Percentiles rank a stretch among this genome's conserved stretches.
Evolutionary conservation across 768 basidiomycete genomes (phyloP).

Genomic region (Psilocybe tampanensis): DNA sequence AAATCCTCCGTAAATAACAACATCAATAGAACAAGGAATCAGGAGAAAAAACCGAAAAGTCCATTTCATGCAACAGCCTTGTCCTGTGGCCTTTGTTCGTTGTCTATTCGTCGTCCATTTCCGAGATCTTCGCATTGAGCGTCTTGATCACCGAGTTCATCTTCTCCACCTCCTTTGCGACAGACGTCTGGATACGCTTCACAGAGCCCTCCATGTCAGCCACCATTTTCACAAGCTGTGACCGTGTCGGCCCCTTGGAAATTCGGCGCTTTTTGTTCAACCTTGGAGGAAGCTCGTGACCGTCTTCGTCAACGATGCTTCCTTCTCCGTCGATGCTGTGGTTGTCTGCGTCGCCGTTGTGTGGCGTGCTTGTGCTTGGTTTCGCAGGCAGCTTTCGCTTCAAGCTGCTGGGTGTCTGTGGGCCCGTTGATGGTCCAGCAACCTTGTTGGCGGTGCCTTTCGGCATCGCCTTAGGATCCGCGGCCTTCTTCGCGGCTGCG

Average conservation of each 20-base stretch:
- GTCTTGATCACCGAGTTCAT: conserved; percentile 32
- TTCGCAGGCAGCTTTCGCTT: conserved; percentile 34
- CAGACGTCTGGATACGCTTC: conserved; percentile 34
- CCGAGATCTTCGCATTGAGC: conserved; percentile 33
- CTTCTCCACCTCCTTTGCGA: conserved; percentile 37
- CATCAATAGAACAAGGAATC: conserved; percentile 1
- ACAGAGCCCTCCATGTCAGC: conserved; percentile 37
- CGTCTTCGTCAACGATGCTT: conserved; percentile 39
- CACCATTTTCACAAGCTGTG: conserved; percentile 34
- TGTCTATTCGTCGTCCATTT: conserved; percentile 33
- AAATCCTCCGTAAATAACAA: conserved; percentile 24
- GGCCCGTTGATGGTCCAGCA: conserved; percentile 4
- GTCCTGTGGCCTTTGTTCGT: neutral
- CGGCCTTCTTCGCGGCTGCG: conserved; percentile 24
- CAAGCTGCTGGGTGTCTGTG: conserved; percentile 3
- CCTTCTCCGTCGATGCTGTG: conserved; percentile 29
- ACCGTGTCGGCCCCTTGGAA: conserved; percentile 32
- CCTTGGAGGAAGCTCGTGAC: conserved; percentile 28
- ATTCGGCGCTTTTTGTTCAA: conserved; percentile 34
- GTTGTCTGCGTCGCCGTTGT: conserved; percentile 25
- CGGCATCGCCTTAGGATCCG: conserved; percentile 18
- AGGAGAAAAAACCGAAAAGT: conserved; percentile 17
- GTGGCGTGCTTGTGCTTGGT: conserved; percentile 8
- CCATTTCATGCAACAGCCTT: conserved; percentile 13
- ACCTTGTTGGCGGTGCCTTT: conserved; percentile 17